Base-by-base conservation (phyloP, 768 basidiomycete genomes). In the Lactifluus hygrophoroides region DNA sequence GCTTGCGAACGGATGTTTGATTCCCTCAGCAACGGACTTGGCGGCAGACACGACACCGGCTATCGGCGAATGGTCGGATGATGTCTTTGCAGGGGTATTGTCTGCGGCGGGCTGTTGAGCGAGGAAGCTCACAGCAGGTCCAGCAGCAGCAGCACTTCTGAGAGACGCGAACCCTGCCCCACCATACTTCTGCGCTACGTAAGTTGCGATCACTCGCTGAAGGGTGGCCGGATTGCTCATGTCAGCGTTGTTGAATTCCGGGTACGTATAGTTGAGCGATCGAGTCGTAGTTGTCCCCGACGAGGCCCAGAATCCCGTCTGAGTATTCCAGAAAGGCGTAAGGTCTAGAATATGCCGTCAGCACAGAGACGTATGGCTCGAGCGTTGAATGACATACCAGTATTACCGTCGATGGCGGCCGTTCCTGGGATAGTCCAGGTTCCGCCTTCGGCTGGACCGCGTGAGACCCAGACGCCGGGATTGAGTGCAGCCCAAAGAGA, bases 401-500 rank as follows among this genome's bases (percentile, higher is more conserved):
- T 64, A 11, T 25, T 45, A 5, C 1, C 7, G 44, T 56, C 60
- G 5, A 64, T 32, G 2, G 19, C 14, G 3, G 49, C 47, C 34
- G 35, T 55, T 32, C 37, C 34, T 11, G 52, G 8, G 19, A 65
- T 57, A 30, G 54, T 57, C 13, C 62, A 65, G 11, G 48, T 62
- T 10, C 62, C 59, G 19, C 53, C 48, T 56, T 53, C 59, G 35
- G 60, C 56, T 49, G 45, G 65, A 48, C 35, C 69, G 42, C 11
- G 37, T 30, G 65, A 66, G 6, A 78, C 75, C 73, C 75, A 76
- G 6, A 75, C 71, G 3, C 62, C 66, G 0, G 70, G 74, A 60
- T 81, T 72, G 44, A 81, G 57, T 1, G 76, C 79, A 5, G 72
- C 68, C 80, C 80, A 82, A 17, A 82, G 68, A 7, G 78, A 70